Conservation (phyloP, 2,329 filamentous ascomycete species). For the Teratosphaeriaceae sp. region DNA sequence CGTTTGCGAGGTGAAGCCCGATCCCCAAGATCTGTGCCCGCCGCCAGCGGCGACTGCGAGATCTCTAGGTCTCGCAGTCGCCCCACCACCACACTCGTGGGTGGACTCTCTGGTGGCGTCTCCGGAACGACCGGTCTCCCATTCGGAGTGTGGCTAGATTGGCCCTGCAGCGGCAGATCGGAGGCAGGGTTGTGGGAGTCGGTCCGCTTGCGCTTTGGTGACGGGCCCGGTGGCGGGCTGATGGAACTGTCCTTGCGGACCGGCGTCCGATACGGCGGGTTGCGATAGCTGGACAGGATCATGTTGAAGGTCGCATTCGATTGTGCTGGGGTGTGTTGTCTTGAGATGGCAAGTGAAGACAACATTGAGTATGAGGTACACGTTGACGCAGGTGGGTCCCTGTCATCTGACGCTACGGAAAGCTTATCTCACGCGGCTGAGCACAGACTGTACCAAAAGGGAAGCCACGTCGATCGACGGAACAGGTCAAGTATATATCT, state of each 20-base stretch:
- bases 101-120: conserved; percentile 20
- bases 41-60: conserved; percentile 1
- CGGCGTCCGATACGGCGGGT: conserved; percentile 20
- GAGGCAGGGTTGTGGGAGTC: neutral
- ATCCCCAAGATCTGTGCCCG: neutral
- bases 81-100: conserved; percentile 24
- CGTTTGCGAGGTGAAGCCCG: conserved; percentile 16
- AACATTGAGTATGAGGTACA: no score
- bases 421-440: no score
- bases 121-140: neutral
- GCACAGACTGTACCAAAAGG: neutral
- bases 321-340: no score
- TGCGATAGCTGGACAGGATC: conserved; percentile 14
- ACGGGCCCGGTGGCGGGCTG: conserved; percentile 12
- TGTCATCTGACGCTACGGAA: no score
- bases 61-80: conserved; percentile 19
- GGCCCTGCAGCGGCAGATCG: neutral
- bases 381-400: no score
- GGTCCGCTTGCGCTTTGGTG: conserved; percentile 19
- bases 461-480: neutral
- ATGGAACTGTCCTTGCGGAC: conserved; percentile 11
- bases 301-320: neutral
- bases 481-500: no score
- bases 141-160: conserved; percentile 9
- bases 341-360: no score